phyloP scores from a whole-genome alignment of 495 filamentous ascomycete species.

The Amphirosellinia nigrospora region DNA sequence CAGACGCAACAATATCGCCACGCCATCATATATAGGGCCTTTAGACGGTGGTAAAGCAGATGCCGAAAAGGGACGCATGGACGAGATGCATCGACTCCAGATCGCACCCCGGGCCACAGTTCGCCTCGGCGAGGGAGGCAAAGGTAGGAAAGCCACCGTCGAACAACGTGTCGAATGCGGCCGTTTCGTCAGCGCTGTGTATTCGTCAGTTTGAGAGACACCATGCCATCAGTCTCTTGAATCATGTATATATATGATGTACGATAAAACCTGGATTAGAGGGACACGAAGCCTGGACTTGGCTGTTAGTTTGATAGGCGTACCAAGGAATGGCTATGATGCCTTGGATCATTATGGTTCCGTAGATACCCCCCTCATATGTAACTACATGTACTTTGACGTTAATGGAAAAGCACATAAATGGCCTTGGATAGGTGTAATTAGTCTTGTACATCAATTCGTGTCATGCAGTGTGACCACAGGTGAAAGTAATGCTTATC shows the following conservation, averaged over 20 bases:
- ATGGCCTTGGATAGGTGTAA: no score
- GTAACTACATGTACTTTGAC: neutral
- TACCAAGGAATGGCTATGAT: neutral
- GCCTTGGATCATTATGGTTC: slow-evolving; percentile 15
- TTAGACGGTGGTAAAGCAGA: slow-evolving; percentile 62
- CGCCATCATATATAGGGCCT: slow-evolving; percentile 77
- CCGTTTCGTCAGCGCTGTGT: slow-evolving; percentile 81
- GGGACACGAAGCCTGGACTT: neutral
- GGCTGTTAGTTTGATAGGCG: neutral
- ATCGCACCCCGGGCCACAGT: slow-evolving; percentile 79
- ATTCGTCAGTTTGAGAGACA: slow-evolving; percentile 54
- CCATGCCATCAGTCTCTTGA: neutral
- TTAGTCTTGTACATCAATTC: no score
- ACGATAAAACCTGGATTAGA: slow-evolving; percentile 13
- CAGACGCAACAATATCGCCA: slow-evolving; percentile 76
- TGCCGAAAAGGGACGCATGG: slow-evolving; percentile 55
- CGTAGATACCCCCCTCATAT: slow-evolving; percentile 22
- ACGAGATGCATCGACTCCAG: slow-evolving; percentile 78
- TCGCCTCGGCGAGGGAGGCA: slow-evolving; percentile 65
- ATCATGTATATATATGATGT: slow-evolving; percentile 20
- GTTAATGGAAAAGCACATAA: neutral
- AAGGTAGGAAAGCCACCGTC: slow-evolving; percentile 69
- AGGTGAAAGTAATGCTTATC: no score
- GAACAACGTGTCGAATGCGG: slow-evolving; percentile 93
- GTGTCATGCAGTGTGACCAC: no score